Base-by-base conservation (phyloP, 441 rosid genomes). In the Populus hybrid region DNA sequence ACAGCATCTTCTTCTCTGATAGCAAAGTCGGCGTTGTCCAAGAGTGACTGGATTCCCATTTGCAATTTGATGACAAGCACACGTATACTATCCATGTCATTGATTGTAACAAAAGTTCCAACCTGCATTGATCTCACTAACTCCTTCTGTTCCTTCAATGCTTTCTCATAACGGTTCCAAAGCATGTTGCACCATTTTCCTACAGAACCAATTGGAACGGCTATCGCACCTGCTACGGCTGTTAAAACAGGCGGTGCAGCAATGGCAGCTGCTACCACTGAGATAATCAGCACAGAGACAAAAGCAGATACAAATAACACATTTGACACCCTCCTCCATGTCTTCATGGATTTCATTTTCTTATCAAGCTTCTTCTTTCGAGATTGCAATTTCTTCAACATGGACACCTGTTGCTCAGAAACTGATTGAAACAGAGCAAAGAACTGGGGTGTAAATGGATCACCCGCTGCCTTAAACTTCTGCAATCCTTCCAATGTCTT, bases 211-310 rank as follows among this genome's bases (percentile, higher is more conserved):
- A 92, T 8, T 0, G 97, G 97, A 59, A 88, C 82, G 1, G 98
- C 36, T 0, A 91, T 66, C 6, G 92, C 98, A 9, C 92, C 93
- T 0, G 99, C 97, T 0, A 94, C 72, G 59, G 99, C 97, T 1
- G 88, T 89, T 6, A 92, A 88, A 16, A 92, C 89, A 0, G 99
- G 92, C 0, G 98, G 98, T 9, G 97, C 92, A 2, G 90, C 87
- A 82, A 92, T 80, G 26, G 99, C 94, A 1, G 97, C 97, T 3
- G 97, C 97, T 82, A 92, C 97, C 0, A 93, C 95, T 0, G 99
- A 89, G 83, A 94, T 89, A 61, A 92, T 90, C 86, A 95, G 84
- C 28, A 89, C 89, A 1, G 97, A 68, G 14, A 92, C 93, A 29
- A 89, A 91, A 2, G 93, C 87, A 23, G 98, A 87, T 12, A 88